phyloP scores from a whole-genome alignment of 805 yeast species.

The Candida ipomoeae region DNA sequence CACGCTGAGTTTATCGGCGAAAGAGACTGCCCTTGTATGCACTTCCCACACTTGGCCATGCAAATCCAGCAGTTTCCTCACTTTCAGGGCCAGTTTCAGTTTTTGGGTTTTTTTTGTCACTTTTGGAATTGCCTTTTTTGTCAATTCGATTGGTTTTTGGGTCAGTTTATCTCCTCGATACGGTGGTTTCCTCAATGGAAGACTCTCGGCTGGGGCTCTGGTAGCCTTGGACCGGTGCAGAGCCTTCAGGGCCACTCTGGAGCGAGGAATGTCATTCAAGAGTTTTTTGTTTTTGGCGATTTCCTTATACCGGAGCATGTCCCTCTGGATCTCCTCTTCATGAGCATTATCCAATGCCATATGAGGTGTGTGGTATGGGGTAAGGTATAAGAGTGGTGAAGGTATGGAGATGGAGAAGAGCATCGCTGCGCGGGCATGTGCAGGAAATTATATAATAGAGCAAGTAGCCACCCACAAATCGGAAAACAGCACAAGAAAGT shows the following conservation, averaged over 20 bases:
- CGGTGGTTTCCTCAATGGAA: neutral
- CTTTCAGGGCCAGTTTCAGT: too few species aligned
- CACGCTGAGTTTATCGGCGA: slow-evolving; percentile 17
- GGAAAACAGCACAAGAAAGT: too few species aligned
- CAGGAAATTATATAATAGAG: too few species aligned
- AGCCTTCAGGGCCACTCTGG: neutral
- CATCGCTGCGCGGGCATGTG: too few species aligned
- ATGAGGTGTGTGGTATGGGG: neutral
- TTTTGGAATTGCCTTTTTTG: too few species aligned
- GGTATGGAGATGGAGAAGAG: too few species aligned
- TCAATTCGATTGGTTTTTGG: neutral
- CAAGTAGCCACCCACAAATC: too few species aligned
- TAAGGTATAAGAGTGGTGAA: neutral
- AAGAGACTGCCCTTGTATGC: slow-evolving; percentile 9
- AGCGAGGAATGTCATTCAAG: slow-evolving; percentile 1
- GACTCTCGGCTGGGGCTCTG: neutral
- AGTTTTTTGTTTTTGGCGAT: slow-evolving; percentile 12
- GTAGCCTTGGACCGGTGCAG: neutral
- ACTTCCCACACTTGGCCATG: neutral
- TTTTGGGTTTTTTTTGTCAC: too few species aligned
- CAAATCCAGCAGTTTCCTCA: too few species aligned
- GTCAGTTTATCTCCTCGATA: neutral
- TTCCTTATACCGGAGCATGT: slow-evolving; percentile 19
- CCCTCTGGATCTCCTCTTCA: slow-evolving; percentile 16
- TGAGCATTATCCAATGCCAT: neutral